These are phyloP conservation scores for Xylariales sp. DNA, from an alignment of 2,329 filamentous ascomycete species.

Conservation along the genomic window DNA sequence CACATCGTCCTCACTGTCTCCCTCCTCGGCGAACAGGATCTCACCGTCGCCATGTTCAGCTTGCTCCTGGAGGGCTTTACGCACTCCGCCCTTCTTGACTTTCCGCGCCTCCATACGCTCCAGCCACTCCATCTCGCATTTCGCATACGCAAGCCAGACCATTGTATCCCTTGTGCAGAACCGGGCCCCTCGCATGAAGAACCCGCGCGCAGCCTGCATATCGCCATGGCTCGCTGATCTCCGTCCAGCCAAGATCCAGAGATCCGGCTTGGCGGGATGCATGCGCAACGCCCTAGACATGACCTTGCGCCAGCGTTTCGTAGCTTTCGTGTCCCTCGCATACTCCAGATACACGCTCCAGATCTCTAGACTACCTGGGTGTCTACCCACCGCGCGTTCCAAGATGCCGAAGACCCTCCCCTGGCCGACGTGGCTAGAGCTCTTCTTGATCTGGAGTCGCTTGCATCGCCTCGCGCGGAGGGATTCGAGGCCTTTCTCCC, in stretches of 20 bases:
- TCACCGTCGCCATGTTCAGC: slow-evolving; percentile 41
- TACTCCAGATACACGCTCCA: slow-evolving; percentile 92
- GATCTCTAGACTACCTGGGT: slow-evolving; percentile 72
- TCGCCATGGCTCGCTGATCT: slow-evolving; percentile 76
- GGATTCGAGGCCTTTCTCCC: slow-evolving; percentile 65
- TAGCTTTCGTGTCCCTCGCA: slow-evolving; percentile 62
- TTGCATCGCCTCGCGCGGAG: slow-evolving; percentile 79
- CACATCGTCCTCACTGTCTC: slow-evolving; percentile 40
- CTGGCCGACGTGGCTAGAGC: slow-evolving; percentile 67
- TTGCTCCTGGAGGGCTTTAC: slow-evolving; percentile 53
- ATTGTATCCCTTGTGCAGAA: slow-evolving; percentile 74
- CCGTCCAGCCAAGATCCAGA: slow-evolving; percentile 85
- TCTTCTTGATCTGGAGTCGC: slow-evolving; percentile 69
- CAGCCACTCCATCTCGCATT: slow-evolving; percentile 89
- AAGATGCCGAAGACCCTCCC: slow-evolving; percentile 84
- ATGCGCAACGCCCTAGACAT: slow-evolving; percentile 71
- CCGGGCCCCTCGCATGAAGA: slow-evolving; percentile 81
- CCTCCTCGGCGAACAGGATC: slow-evolving; percentile 36
- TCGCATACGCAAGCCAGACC: slow-evolving; percentile 86
- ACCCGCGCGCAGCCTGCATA: slow-evolving; percentile 78
- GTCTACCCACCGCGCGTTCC: slow-evolving; percentile 78
- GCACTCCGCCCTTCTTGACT: slow-evolving; percentile 35
- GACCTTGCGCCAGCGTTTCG: slow-evolving; percentile 60
- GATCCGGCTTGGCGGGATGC: slow-evolving; percentile 74
- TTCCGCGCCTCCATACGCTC: slow-evolving; percentile 73